Evolutionary conservation across 192 early-diverging fungal species (phyloP), one percentile per base, ranked within the genome.

Genomic region (Paraglomus brasilianum): DNA sequence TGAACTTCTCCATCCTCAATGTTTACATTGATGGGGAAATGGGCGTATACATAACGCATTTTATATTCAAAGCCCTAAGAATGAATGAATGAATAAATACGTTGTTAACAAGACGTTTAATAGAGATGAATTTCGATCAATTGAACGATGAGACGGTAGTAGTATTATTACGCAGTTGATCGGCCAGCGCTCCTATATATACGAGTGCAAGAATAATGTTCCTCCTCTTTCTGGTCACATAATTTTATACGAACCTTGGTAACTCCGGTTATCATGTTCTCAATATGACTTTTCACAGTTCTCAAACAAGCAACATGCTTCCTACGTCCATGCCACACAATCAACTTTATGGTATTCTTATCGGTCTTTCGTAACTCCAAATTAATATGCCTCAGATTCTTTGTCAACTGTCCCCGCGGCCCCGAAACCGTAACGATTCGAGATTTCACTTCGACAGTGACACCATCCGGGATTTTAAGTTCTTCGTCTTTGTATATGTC

Each of bases 241-340:
- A 2, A 5, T 21, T 22, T 74, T 8, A 5, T 21, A 44, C 65
- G 13, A n/a, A 83, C 82, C 86, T 96, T 93, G 82, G 96, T 98
- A 63, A 97, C 94, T 80, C 95, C 95, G 63, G 82, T 92, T 86
- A 97, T 96, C 89, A 98, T 89, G 90, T 98, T 98, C 81, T 88
- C 80, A 76, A 97, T 94, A 85, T 92, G 89, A 74, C 93, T 93
- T 80, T 90, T 87, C 69, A 98, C 90, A 65, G 96, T 98, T 73
- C 95, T 93, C 84, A 98, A 94, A 87, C 94, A 95, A 66, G 95
- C 95, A 78, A 95, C 81, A 87, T 98, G 95, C 92, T 98, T 97
- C 78, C 95, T 93, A 77, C 81, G 85, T 67, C 95, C 97, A 83
- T 95, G 92, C 90, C 91, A 96, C 48, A 98, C 94, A 60, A 92